Base-by-base conservation (phyloP, 495 filamentous ascomycete genomes). In the Polyplosphaeria fusca region DNA sequence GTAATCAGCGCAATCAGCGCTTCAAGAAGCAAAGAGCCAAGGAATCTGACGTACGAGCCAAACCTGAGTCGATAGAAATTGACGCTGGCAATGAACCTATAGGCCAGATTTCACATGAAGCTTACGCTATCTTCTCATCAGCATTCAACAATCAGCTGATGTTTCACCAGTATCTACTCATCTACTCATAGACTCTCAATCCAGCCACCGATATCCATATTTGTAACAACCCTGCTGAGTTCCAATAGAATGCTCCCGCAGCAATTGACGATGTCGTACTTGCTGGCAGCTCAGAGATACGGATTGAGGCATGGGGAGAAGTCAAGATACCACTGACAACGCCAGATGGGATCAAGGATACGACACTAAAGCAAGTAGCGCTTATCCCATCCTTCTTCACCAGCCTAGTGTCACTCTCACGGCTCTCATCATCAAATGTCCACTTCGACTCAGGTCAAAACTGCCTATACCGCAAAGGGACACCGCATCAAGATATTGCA, bases 331-430 rank as follows among this genome's bases (percentile, higher is more conserved):
- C 51, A 3, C 24, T 55, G 9, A 30, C 26, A 32, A 55, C 51
- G 18, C 51, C 40, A 28, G 23, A 24, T 4, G 51, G 51, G 13
- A 47, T 35, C 25, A 55, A 55, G 24, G 11, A 13, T 19, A 46
- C 51, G n/a, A 55, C 40, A 27, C 40, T 55, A 9, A 55, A 55
- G 30, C 51, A 28, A 16, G 41, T 55, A 4, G 51, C 51, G 9
- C 51, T 52, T 13, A 46, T 55, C 7, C 51, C 40, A 5, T 46
- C 51, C 16, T 55, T 55, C 51, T 55, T 55, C 25, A 48, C 51
- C 2, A 44, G 25, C 25, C 41, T 55, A 4, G 51, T 55, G 2
- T 55, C 51, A 16, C 51, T 55, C 9, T 44, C 38, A 3, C 51
- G 51, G 11, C 51, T 55, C 4, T 11, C 11, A 2, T 55, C 40